Evolutionary conservation across 768 basidiomycete species (phyloP).

Genomic region (Panellus pusillus): DNA sequence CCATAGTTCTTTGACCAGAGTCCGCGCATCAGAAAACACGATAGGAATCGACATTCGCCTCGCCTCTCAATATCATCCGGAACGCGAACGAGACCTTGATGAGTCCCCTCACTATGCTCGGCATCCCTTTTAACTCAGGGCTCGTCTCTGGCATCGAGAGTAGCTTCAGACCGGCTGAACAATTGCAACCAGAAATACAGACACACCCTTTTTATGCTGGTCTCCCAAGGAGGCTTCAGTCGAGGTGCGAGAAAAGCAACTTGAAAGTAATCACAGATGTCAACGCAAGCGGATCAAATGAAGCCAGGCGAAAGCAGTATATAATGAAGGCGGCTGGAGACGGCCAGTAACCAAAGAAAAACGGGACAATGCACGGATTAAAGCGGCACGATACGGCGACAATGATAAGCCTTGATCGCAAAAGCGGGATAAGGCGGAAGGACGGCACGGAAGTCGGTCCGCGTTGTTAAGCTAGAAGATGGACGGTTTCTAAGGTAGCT

Average conservation of each 20-base stretch:
- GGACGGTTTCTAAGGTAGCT: no score
- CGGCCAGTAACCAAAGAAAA: no score
- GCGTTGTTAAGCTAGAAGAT: no score
- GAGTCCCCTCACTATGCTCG: slow-evolving; percentile 20
- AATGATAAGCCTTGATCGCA: no score
- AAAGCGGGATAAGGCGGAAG: no score
- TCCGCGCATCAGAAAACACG: slow-evolving; percentile 51
- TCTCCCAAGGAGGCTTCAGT: slow-evolving; percentile 5
- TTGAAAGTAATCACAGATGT: no score
- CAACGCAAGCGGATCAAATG: no score
- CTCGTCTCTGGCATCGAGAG: slow-evolving; percentile 7
- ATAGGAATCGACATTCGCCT: slow-evolving; percentile 43
- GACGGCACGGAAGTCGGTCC: no score
- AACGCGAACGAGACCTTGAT: slow-evolving; percentile 43
- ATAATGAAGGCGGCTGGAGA: no score
- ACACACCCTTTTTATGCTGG: slow-evolving; percentile 14
- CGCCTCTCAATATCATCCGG: slow-evolving; percentile 51
- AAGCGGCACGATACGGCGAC: no score
- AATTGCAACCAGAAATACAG: slow-evolving; percentile 45
- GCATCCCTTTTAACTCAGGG: slow-evolving; percentile 2
- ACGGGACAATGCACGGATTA: no score
- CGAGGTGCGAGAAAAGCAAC: slow-evolving; percentile 23
- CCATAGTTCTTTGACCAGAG: slow-evolving; percentile 95
- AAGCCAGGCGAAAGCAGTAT: no score
- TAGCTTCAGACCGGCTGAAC: slow-evolving; percentile 30